Base-by-base conservation (phyloP, 2,329 filamentous ascomycete genomes). In the Nothopassalora personata region DNA sequence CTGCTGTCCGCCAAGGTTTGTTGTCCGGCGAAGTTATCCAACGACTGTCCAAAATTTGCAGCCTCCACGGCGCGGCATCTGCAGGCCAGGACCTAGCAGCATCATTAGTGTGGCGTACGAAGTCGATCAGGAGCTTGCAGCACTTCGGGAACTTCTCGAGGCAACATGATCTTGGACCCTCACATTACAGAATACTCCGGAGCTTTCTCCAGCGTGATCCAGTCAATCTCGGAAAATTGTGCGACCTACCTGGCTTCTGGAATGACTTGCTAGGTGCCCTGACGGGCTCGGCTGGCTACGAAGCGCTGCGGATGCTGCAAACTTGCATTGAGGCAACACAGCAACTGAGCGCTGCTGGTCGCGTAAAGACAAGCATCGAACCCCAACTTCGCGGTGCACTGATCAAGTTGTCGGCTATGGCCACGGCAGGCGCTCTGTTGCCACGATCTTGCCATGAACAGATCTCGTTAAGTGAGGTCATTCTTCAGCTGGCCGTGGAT, bases 1-100 rank as follows among this genome's bases (percentile, higher is more conserved):
- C 70, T 54, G 74, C 75, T 6, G 67, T 78, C 52, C 59, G 61
- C 9, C 71, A 76, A 23, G 64, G 66, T 1, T 57, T 75, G 15
- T 63, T 76, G n/a, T 58, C 62, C 18, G 46, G 54, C 0, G 23
- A 19, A 9, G 45, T 39, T 10, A 45, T 61, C 11, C 27, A 54
- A 8, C 50, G 55, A 27, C 31, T 65, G n/a, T 49, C 62, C 10
- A 27, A 53, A 2, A 34, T 46, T 1, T 65, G 61, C 45, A 58
- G 57, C 39, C 36, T 33, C n/a, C 33, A 58, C 34, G 50, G 33
- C 13, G 59, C 59, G 27, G 30, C 53, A 19, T 34, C 18, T 7
- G 62, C 50, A 60, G 60, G 49, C 30, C 23, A 11, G 48, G 31
- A 55, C 30, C 15, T 33, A 8, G 15, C 5, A n/a, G 39, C 39